A percentile compares a stretch with the other conserved stretches of the same genome.
phyloP scores from a whole-genome alignment of 371 early-diverging fungal species.

The Syncephalis plumigaleata region DNA sequence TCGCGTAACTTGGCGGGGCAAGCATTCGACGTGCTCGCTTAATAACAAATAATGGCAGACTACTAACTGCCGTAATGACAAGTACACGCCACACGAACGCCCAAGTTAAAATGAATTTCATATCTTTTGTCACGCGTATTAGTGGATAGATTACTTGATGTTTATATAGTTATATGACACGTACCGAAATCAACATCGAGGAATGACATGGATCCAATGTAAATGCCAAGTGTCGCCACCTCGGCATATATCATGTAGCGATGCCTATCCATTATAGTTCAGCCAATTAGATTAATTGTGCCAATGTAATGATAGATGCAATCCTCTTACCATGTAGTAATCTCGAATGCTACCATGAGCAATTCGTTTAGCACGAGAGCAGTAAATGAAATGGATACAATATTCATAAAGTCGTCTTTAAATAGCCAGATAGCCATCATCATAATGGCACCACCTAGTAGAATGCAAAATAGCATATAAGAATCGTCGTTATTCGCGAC shows the following conservation, averaged over 20 bases:
- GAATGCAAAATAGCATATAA: too few species aligned
- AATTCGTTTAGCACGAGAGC: slow-evolving; percentile 95
- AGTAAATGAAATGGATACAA: slow-evolving; percentile 94
- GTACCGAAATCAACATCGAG: slow-evolving; percentile 82
- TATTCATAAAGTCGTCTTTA: slow-evolving; percentile 89
- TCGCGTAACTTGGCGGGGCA: slow-evolving; percentile 61
- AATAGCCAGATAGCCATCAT: slow-evolving; percentile 84
- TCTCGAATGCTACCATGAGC: slow-evolving; percentile 94
- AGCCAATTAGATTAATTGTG: too few species aligned
- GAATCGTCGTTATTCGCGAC: too few species aligned
- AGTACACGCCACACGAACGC: slow-evolving; percentile 81
- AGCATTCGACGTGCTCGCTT: slow-evolving; percentile 45
- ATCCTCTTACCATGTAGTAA: slow-evolving; percentile 56
- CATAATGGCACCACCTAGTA: slow-evolving; percentile 81
- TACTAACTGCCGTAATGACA: slow-evolving; percentile 75
- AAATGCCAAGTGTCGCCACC: slow-evolving; percentile 60
- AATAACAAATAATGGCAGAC: slow-evolving; percentile 65
- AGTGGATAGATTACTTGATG: background rate
- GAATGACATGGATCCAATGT: slow-evolving; percentile 74
- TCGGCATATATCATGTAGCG: slow-evolving; percentile 72
- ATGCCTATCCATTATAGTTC: too few species aligned
- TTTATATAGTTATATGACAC: slow-evolving; percentile 1
- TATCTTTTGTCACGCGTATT: too few species aligned
- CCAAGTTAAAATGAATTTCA: slow-evolving; percentile 65
- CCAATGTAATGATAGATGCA: too few species aligned